Evolutionary conservation across 2,329 filamentous ascomycete genomes (phyloP).

Genomic region (Simplicillium aogashimaense): DNA sequence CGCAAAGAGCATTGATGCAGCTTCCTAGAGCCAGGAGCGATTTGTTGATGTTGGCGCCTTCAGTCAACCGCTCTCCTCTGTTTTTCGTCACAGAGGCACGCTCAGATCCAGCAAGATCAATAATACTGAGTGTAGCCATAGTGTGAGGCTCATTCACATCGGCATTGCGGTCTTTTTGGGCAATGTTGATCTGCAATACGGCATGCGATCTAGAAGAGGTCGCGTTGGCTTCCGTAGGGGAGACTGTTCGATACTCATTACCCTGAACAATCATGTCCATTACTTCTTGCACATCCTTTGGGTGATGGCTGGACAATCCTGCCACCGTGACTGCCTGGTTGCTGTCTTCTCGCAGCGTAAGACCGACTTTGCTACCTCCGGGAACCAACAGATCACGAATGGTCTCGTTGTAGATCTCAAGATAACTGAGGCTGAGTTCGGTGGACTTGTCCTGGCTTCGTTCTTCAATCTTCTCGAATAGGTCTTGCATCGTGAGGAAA

Average conservation of each 20-base stretch:
- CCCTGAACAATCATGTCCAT: conserved; percentile 99
- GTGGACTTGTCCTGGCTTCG: conserved; percentile 76
- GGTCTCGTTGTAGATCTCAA: conserved; percentile 99
- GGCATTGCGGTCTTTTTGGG: conserved; percentile 88
- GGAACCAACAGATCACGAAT: conserved; percentile 92
- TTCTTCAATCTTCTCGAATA: conserved; percentile 94
- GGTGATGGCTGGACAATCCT: conserved; percentile 83
- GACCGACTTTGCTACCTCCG: conserved; percentile 67
- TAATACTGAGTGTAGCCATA: conserved; percentile 96
- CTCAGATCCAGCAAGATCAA: conserved; percentile 93
- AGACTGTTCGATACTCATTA: conserved; percentile 91
- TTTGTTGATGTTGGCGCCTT: conserved; percentile 99
- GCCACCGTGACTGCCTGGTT: conserved; percentile 88
- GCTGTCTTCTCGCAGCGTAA: conserved; percentile 91
- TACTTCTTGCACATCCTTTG: conserved; percentile 85
- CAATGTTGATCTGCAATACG: conserved; percentile 92
- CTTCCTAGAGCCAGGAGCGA: conserved; percentile 88
- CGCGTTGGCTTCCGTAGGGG: conserved; percentile 92
- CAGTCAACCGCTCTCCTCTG: conserved; percentile 77
- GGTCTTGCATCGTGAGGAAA: conserved; percentile 96
- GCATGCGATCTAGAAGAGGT: conserved; percentile 96
- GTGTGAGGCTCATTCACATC: conserved; percentile 90
- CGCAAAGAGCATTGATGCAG: conserved; percentile 97
- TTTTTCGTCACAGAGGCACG: conserved; percentile 96
- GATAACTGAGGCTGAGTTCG: conserved; percentile 84